Conservation (phyloP, 139 green algal species). For the Chlorella sorokiniana region DNA sequence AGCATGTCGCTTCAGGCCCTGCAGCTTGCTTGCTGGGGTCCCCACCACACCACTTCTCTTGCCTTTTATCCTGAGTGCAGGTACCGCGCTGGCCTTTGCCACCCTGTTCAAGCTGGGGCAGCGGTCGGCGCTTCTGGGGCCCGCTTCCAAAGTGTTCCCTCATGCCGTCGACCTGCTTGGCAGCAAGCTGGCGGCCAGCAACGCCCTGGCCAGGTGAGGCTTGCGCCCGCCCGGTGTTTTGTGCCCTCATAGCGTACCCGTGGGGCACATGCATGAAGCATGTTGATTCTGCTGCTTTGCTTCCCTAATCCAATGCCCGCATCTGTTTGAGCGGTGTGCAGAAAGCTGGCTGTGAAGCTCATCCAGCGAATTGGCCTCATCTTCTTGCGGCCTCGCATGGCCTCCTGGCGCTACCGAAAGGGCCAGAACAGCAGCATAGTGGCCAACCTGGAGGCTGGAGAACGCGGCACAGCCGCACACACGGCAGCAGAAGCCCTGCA, state of each 20-base stretch:
- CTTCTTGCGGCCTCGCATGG: slow-evolving; percentile 73
- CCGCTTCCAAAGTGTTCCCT: slow-evolving; percentile 50
- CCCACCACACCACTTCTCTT: not conserved
- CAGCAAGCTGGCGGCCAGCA: slow-evolving; percentile 36
- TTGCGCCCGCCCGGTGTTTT: not conserved
- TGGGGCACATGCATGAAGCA: not conserved
- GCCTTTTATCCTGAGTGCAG: slow-evolving; percentile 25
- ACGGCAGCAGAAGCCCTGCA: not conserved
- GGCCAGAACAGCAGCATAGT: not conserved
- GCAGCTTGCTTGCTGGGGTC: not conserved
- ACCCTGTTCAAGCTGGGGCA: slow-evolving; percentile 77
- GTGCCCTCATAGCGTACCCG: not conserved
- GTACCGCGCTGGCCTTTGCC: slow-evolving; percentile 57
- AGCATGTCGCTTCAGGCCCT: not conserved
- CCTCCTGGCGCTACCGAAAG: slow-evolving; percentile 78
- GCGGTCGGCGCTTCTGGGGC: slow-evolving; percentile 52
- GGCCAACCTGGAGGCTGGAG: slow-evolving; percentile 1
- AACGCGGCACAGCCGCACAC: not conserved
- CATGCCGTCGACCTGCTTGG: slow-evolving; percentile 46
- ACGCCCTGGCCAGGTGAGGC: slow-evolving; percentile 30
- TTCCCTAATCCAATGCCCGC: not conserved
- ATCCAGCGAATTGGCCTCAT: slow-evolving; percentile 76
- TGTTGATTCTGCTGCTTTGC: not conserved
- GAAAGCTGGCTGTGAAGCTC: slow-evolving; percentile 90
- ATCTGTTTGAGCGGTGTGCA: slow-evolving; percentile 21